Conservation (phyloP, 345 rosid genomes). For the Lumnitzera racemosa region DNA sequence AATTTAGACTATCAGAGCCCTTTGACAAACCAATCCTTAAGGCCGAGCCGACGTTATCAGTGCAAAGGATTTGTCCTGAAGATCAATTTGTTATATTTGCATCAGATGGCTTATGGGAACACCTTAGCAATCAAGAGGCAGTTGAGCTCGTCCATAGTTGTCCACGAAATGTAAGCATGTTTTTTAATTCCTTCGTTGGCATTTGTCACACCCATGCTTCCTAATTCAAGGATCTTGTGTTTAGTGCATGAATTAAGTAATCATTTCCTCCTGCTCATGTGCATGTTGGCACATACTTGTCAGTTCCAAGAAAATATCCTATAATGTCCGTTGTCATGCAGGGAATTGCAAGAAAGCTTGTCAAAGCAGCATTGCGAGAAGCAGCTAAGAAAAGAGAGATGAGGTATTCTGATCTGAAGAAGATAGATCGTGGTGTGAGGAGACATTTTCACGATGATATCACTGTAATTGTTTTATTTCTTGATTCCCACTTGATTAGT, state of each 20-base stretch:
- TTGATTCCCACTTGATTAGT: conserved; percentile 48
- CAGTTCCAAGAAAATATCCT: too few species aligned
- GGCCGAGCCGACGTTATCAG: conserved; percentile 79
- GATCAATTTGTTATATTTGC: conserved; percentile 95
- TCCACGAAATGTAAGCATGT: conserved; percentile 67
- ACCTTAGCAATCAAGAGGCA: conserved; percentile 88
- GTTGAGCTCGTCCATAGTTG: conserved; percentile 74
- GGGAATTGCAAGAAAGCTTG: conserved; percentile 78
- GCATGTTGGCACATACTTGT: neutral
- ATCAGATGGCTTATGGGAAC: conserved; percentile 98
- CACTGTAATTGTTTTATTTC: conserved; percentile 75
- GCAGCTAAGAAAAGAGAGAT: conserved; percentile 96
- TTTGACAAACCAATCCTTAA: conserved; percentile 72
- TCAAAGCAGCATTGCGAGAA: conserved; percentile 70
- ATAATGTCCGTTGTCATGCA: conserved; percentile 4
- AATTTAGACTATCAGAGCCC: conserved; percentile 67
- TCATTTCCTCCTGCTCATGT: too few species aligned
- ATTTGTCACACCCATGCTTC: neutral
- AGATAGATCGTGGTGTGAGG: conserved; percentile 87
- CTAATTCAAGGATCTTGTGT: too few species aligned
- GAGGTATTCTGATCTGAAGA: conserved; percentile 92
- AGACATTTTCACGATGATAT: conserved; percentile 98
- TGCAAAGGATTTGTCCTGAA: conserved; percentile 62
- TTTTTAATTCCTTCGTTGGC: conserved; percentile 2
- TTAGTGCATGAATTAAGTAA: too few species aligned